These are phyloP conservation scores for Sequoiadendron giganteum DNA, from an alignment of 75 land plant genomes.

Conservation along the genomic window DNA sequence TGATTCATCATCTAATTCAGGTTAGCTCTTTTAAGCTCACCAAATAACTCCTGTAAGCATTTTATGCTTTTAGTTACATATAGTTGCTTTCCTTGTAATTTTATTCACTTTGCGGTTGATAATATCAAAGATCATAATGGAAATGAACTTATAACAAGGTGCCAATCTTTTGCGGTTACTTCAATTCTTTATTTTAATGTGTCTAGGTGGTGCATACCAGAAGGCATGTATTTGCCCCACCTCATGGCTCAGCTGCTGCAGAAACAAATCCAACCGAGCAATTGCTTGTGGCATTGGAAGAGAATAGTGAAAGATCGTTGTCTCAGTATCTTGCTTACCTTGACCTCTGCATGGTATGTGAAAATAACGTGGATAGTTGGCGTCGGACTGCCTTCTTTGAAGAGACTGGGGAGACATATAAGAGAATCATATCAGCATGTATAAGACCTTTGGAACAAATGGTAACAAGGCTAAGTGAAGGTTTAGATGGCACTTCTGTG, in stretches of 20 bases:
- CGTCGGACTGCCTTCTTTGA: slow-evolving; percentile 94
- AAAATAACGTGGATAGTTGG: slow-evolving; percentile 88
- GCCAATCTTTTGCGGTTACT: neutral
- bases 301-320: slow-evolving; percentile 54
- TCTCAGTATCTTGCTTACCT: slow-evolving; percentile 86
- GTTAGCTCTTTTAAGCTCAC: slow-evolving; percentile 24
- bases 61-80: neutral
- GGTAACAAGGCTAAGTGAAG: slow-evolving; percentile 47
- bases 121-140: neutral
- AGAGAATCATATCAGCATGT: slow-evolving; percentile 59
- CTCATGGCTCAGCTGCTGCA: slow-evolving; percentile 91
- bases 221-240: slow-evolving; percentile 87
- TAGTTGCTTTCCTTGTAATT: neutral
- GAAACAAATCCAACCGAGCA: slow-evolving; percentile 84
- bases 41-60: too few relatives aligned
- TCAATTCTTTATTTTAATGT: neutral
- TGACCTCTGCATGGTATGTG: slow-evolving; percentile 85
- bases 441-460: slow-evolving; percentile 80
- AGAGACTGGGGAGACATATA: slow-evolving; percentile 93
- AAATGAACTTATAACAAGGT: neutral
- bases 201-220: slow-evolving; percentile 77
- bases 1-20: slow-evolving; percentile 79
- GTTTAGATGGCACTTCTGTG: slow-evolving; percentile 46
- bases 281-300: slow-evolving; percentile 72
- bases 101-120: neutral